Evolutionary conservation across 257 asterid species (phyloP).

Genomic region (Scutellaria galericulata): DNA sequence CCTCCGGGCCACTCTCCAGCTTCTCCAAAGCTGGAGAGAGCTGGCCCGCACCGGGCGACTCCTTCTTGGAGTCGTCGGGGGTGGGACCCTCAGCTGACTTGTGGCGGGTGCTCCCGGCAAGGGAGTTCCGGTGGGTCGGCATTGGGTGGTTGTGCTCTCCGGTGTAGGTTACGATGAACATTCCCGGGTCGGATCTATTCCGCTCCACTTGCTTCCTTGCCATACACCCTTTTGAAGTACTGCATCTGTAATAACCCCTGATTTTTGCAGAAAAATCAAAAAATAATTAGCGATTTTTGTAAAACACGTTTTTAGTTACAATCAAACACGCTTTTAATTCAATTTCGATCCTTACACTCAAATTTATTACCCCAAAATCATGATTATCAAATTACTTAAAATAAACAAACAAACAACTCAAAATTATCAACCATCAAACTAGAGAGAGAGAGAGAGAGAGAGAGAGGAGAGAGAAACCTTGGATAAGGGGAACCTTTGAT

Average conservation of each 20-base stretch:
- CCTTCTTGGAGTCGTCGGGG: slow-evolving; percentile 34
- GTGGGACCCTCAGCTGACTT: slow-evolving; percentile 28
- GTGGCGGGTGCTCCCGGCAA: slow-evolving; percentile 56
- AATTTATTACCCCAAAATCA: not conserved
- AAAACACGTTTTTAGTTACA: not conserved
- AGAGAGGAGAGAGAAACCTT: slow-evolving; percentile 43
- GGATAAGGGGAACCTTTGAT: slow-evolving; percentile 96
- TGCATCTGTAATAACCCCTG: slow-evolving; percentile 70
- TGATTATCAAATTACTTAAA: not conserved
- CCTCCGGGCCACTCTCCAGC: slow-evolving; percentile 50
- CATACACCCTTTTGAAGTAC: slow-evolving; percentile 63
- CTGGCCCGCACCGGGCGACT: slow-evolving; percentile 24
- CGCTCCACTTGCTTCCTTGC: slow-evolving; percentile 79
- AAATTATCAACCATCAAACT: not conserved
- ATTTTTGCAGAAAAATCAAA: not conserved
- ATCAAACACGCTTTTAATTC: not conserved
- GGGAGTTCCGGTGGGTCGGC: slow-evolving; percentile 65
- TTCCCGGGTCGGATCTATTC: slow-evolving; percentile 55
- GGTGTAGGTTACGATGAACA: slow-evolving; percentile 67
- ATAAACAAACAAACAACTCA: not conserved
- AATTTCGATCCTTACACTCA: not conserved
- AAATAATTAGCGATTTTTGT: not conserved
- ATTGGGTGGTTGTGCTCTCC: slow-evolving; percentile 64
- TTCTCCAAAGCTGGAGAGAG: slow-evolving; percentile 52
- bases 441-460: too few species aligned